phyloP scores from a whole-genome alignment of 768 basidiomycete species.

The Leccinum boreale region DNA sequence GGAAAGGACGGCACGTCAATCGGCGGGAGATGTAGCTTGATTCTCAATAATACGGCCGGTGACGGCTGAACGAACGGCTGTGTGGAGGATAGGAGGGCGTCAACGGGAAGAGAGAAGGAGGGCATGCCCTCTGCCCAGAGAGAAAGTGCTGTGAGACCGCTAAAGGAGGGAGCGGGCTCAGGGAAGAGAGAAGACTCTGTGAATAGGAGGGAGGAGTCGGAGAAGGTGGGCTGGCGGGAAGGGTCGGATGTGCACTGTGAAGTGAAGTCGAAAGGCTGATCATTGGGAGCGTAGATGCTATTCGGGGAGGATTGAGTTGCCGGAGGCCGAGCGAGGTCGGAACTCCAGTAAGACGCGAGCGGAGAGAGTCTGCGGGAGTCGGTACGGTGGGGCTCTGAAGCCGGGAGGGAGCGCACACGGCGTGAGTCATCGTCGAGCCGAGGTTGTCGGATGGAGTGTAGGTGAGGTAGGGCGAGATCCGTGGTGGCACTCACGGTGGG shows the following conservation, averaged over 20 bases:
- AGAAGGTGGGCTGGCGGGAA: constrained; percentile 18
- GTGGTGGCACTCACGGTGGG: constrained; percentile 19
- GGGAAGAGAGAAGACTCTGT: constrained; percentile 26
- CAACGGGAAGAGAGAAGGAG: constrained; percentile 58
- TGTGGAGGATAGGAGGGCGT: constrained; percentile 44
- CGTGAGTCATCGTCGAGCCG: constrained; percentile 28
- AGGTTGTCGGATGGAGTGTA: constrained; percentile 18
- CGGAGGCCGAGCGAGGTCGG: constrained; percentile 24
- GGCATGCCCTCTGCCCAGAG: constrained; percentile 69
- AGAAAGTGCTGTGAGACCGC: constrained; percentile 39
- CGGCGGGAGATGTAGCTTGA: constrained; percentile 56
- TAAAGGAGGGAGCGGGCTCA: constrained; percentile 33
- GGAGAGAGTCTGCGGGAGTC: constrained; percentile 34
- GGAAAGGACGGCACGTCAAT: constrained; percentile 51
- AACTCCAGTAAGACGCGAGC: constrained; percentile 29
- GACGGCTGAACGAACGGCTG: constrained; percentile 34
- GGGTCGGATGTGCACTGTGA: constrained; percentile 25
- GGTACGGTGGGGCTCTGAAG: constrained; percentile 26
- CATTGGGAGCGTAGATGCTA: constrained; percentile 23
- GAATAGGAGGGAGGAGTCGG: constrained; percentile 30
- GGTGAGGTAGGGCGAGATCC: constrained; percentile 25
- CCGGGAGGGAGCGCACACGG: constrained; percentile 30
- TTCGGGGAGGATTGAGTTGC: constrained; percentile 26
- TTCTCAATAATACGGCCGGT: constrained; percentile 47
- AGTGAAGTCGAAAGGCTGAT: constrained; percentile 14